Base-by-base conservation (phyloP, 1,284 basidiomycete genomes). In the Spongiforma sp. region DNA sequence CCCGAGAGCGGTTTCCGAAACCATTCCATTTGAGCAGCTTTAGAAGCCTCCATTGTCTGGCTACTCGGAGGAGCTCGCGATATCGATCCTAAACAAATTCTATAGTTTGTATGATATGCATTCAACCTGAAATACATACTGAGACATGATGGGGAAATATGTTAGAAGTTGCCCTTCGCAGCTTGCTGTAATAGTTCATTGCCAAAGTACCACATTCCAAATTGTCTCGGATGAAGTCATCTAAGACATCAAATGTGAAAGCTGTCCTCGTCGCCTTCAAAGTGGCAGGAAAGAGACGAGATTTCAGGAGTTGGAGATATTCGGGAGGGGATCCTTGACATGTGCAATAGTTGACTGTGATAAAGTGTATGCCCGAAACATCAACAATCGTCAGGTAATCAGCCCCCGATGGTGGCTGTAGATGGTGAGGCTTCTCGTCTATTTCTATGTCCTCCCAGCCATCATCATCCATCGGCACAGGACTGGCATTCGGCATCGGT, bases 171-270 rank as follows among this genome's bases (percentile, higher is more conserved):
- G 70, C 56, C 21, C 67, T 59, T 21, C 50, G 11, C 9, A 79
- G 63, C 8, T 72, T 71, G 2, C 37, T 46, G n/a, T 67, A 69
- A 59, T 73, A 77, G 48, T 76, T 72, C 37, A 69, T 69, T 1
- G 69, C 67, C 0, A 70, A 71, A 21, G 70, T 77, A 33, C 77
- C 74, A 19, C 72, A 73, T 5, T 71, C 61, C 1, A 73, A 43
- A 11, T 65, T 71, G 32, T 77, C 73, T 2, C 65, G 34, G 15
- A 75, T 70, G 37, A 76, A 76, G 14, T 75, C 55, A 50, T 50
- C 48, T 24, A 50, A 50, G 15, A 50, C 48, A 9, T 24, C 9
- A 50, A 50, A 50, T 8, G 48, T 26, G 26, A 54, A 54, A 21
- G 32, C 32, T 5, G 52, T 54, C 21, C n/a, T 9, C 32, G 32